Base-by-base conservation (phyloP, 2,329 filamentous ascomycete genomes). In the Trichoderma arundinaceum region DNA sequence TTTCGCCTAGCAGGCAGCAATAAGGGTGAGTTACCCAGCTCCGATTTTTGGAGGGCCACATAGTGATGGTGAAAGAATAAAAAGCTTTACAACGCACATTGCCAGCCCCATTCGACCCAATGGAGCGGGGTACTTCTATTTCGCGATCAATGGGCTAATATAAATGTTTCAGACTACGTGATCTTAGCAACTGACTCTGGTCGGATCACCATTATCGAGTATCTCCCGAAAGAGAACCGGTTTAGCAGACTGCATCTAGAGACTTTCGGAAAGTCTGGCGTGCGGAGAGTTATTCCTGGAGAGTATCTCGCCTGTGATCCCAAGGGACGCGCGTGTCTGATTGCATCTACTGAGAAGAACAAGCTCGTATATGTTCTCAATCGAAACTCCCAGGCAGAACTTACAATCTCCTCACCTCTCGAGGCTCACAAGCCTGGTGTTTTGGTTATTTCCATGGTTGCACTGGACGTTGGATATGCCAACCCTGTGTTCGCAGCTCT, bases 331-430 rank as follows among this genome's bases (percentile, higher is more conserved):
- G 96, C 96, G 64, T 97, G 94, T 75, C 85, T 99, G 75, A 92
- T 98, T 68, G 93, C 95, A 9, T 94, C 94, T 5, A 86, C 94
- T 64, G 96, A 99, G 81, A 99, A 99, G 86, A 99, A 98, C 82
- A 99, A 99, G 82, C 90, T 99, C 65, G 95, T 99, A 71, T 99
- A 99, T 79, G 94, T 99, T 73, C 84, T 99, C 71, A 98, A 98
- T 78, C 90, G 96, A 70, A 96, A 97, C 79, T 87, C 93, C 3
- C 92, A 98, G 78, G 94, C 94, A 17, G 92, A 97, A 77, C 87
- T 99, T 72, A 96, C 94, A 46, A 99, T 99, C 58, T 99, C 95
- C 5, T 99, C 95, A 13, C 95, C 95, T 0, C 85, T 99, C 17
- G 96, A 99, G 79, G 96, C 95, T 1, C 94, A 99, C 79, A 96